Base-by-base conservation (phyloP, 305 asterid genomes). In the Petunia hybrid region DNA sequence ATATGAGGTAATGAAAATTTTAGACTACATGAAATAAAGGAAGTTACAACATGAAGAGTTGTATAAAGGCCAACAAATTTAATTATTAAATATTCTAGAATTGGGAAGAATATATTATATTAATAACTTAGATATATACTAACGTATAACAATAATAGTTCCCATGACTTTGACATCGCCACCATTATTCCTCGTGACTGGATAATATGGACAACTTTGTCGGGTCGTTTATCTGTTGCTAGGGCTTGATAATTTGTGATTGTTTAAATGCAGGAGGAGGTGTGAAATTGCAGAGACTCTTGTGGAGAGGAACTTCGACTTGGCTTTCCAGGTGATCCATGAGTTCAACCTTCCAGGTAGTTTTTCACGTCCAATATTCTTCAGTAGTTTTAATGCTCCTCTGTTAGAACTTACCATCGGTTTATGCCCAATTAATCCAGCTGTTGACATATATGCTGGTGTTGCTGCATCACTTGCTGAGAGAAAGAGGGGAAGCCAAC, bases 401-500 rank as follows among this genome's bases (percentile, higher is more conserved):
- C 43, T 16, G 65, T 63, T 83, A 43, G 60, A 40, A 81, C 79
- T 80, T 76, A 82, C 80, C 68, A 38, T 53, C 65, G 81, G 63
- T 76, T 82, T 76, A 45, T 73, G 85, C 82, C 78, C 82, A 76
- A 41, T 56, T 79, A 79, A 84, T 87, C 74, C 91, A 93, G 98
- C 98, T 77, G 98, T 96, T 64, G 98, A 96, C 90, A 96, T 94
- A 88, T 96, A 96, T 82, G 99, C 98, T 81, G 98, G 97, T 76
- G 96, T 96, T 84, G 98, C 98, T 57, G 89, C 99, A 83, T 92
- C 99, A 77, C 97, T 96, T 86, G 99, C 98, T 59, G 98, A 96
- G 86, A 90, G 99, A 83, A 96, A 96, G 89, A 94, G 89, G 84
- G 99, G 99, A 77, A 94, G 99, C 81, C 98, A 94, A 75, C 83